Evolutionary conservation across 768 basidiomycete species (phyloP).

Genomic region (Cubamyces lactineus): DNA sequence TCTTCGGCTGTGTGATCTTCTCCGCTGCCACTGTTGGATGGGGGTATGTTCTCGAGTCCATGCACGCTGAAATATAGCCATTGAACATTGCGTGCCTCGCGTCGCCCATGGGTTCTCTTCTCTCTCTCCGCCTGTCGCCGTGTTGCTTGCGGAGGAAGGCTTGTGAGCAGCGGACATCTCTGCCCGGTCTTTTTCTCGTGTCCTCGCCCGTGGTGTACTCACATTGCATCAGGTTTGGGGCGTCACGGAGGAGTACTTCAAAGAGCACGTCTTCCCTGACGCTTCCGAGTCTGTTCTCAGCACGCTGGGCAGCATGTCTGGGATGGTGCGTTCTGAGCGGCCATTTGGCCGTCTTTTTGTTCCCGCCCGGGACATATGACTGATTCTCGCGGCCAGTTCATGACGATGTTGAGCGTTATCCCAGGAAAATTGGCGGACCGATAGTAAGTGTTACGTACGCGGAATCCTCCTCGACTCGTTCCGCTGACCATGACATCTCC

Average conservation of each 20-base stretch:
- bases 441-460: conserved; percentile 21
- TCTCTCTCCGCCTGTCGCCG: not conserved
- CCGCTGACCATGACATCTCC: not conserved
- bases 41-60: conserved; percentile 28
- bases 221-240: conserved; percentile 35
- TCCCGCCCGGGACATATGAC: not conserved
- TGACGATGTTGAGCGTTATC: conserved; percentile 28
- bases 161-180: conserved; percentile 31
- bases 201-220: conserved; percentile 29
- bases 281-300: conserved; percentile 28
- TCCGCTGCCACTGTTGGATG: conserved; percentile 29
- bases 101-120: not conserved
- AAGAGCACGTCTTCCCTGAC: conserved; percentile 29
- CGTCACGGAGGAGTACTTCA: conserved; percentile 41
- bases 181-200: conserved; percentile 18
- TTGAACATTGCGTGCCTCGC: conserved; percentile 7
- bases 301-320: conserved; percentile 27
- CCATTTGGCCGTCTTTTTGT: not conserved
- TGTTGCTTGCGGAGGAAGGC: conserved; percentile 23
- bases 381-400: conserved; percentile 18
- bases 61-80: conserved; percentile 1
- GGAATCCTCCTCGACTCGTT: not conserved
- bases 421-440: conserved; percentile 30
- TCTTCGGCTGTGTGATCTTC: conserved; percentile 28
- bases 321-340: conserved; percentile 21